A percentile compares a stretch with the other conserved stretches of the same genome.
Conservation (phyloP, 2,329 filamentous ascomycete genomes). For the Lecanicillium sp. region DNA sequence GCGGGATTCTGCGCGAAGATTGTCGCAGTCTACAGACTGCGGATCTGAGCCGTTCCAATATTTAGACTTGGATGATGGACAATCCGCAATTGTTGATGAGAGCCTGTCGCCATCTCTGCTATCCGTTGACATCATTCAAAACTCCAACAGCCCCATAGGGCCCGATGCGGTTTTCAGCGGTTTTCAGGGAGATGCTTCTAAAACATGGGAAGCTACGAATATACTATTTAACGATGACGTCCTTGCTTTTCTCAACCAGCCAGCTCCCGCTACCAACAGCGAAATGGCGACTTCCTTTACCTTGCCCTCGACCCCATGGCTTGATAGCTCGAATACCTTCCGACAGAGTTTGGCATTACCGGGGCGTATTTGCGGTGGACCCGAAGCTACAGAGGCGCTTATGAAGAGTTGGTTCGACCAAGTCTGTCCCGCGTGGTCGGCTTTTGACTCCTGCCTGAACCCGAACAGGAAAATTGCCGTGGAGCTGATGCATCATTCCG, state of each 20-base stretch:
- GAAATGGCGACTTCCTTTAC: not conserved
- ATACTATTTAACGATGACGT: no score
- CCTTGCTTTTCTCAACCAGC: no score
- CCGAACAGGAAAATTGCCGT: constrained; percentile 29
- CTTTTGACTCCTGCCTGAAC: constrained; percentile 29
- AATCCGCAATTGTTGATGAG: not conserved
- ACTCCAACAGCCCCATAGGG: no score
- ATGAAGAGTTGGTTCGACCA: constrained; percentile 31
- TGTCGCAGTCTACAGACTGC: constrained; percentile 1
- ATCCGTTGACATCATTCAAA: no score
- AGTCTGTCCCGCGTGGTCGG: constrained; percentile 32
- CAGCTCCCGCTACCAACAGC: no score
- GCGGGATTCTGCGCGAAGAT: constrained; percentile 2
- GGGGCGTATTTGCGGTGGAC: constrained; percentile 11
- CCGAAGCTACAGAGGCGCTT: constrained; percentile 23
- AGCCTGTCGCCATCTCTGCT: no score
- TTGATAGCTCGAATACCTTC: no score
- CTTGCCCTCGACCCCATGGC: not conserved
- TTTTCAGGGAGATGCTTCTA: no score
- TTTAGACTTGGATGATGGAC: not conserved
- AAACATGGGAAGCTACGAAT: no score
- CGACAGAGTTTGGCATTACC: constrained; percentile 10
- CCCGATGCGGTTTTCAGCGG: no score
- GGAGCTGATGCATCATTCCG: constrained; percentile 26
- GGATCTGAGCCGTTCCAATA: no score